These are phyloP conservation scores for Penicillium sp. DNA, from an alignment of 2,329 filamentous ascomycete genomes.

Conservation along the genomic window DNA sequence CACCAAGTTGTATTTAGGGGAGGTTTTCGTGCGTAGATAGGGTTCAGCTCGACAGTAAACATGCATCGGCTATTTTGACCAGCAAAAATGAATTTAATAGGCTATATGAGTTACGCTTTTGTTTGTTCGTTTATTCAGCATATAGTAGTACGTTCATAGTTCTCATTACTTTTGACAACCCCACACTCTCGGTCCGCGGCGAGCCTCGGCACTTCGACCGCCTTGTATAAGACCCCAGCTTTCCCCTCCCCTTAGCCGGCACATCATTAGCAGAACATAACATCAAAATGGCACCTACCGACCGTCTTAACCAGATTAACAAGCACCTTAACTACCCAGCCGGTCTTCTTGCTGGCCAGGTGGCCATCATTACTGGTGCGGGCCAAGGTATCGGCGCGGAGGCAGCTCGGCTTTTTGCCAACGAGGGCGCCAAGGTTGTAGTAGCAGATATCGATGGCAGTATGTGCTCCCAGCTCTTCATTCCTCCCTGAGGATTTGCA, in stretches of 20 bases:
- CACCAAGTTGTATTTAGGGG: slow-evolving; percentile 3
- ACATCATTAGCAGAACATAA: not conserved
- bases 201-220: slow-evolving; percentile 23
- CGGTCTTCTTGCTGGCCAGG: slow-evolving; percentile 75
- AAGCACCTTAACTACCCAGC: slow-evolving; percentile 79
- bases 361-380: slow-evolving; percentile 83
- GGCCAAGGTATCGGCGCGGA: slow-evolving; percentile 89
- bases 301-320: slow-evolving; percentile 69
- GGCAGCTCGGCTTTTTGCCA: slow-evolving; percentile 76
- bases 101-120: slow-evolving; percentile 1
- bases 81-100: slow-evolving; percentile 7
- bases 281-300: slow-evolving; percentile 45
- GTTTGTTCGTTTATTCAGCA: not conserved
- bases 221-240: slow-evolving; percentile 15
- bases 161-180: slow-evolving; percentile 6
- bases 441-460: slow-evolving; percentile 78
- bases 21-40: slow-evolving; percentile 7
- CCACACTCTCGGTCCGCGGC: slow-evolving; percentile 23
- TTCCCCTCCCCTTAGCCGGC: not conserved
- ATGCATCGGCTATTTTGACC: slow-evolving; percentile 10
- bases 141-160: not conserved
- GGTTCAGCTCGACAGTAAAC: slow-evolving; percentile 15
- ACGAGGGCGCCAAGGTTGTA: slow-evolving; percentile 82
- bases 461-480: slow-evolving; percentile 38
- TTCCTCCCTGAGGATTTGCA: not conserved